Evolutionary conservation across 768 basidiomycete genomes (phyloP), one percentile per base, ranked within the genome.

Genomic region (Pilatotrama ljubarskyi): DNA sequence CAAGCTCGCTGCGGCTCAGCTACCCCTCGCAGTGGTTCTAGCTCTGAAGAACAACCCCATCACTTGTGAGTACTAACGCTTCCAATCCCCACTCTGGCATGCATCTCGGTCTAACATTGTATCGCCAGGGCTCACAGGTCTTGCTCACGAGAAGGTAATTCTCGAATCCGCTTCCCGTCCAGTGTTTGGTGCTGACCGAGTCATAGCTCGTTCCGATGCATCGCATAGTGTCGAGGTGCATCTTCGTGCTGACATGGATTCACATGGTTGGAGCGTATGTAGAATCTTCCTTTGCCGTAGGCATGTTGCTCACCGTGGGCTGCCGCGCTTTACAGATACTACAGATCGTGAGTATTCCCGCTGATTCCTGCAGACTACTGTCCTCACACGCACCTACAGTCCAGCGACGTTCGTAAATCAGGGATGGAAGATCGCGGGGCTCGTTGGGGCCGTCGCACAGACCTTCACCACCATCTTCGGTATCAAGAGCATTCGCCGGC

Each of bases 41-140:
- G 79, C 81, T 1, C 77, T 77, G 38, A 85, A 84, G 72, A 85
- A 85, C 68, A 84, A 82, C 59, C 59, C 81, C 29, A 59, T 83
- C 79, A 38, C 77, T 77, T 79, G 66, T 69, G 59, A 41, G 55
- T 48, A 22, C 11, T 9, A 4, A 5, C 29, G 5, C 29, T 4
- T 10, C 5, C 10, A 24, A 35, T 35, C 4, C 17, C 15, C 10
- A 1, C 18, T 13, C 6, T 20, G 10, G 32, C 9, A 29, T 10
- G 29, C 4, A 32, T 10, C 29, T 10, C 4, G 29, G 10, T 32
- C 29, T 51, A 13, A 37, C 50, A 17, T 22, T 24, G 9, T 22
- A 14, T 40, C 6, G 6, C 18, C 42, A 83, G 82, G 75, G 66
- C 49, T 84, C 44, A 84, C 82, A 10, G 83, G 84, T 5, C 70